Conservation (phyloP, 495 filamentous ascomycete species). For the Aspergillus conjunctus region DNA sequence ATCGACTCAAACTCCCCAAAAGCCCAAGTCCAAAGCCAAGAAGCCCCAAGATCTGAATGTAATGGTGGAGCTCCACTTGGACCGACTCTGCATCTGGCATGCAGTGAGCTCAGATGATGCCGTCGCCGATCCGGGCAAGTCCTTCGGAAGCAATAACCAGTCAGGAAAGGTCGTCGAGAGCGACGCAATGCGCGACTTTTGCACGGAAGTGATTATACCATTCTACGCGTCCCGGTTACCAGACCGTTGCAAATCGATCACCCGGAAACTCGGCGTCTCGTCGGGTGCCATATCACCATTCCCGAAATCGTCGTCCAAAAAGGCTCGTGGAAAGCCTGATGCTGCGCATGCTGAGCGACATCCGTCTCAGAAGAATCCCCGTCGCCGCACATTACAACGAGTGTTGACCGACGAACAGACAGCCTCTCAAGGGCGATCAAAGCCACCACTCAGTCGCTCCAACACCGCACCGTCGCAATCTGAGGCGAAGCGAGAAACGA, state of each 20-base stretch:
- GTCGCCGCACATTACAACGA: conserved; percentile 64
- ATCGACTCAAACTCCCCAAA: conserved; percentile 42
- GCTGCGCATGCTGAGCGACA: conserved; percentile 53
- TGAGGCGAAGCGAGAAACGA: conserved; percentile 40
- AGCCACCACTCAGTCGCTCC: conserved; percentile 65
- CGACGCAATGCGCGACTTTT: conserved; percentile 74
- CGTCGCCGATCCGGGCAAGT: conserved; percentile 34
- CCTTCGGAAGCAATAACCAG: conserved; percentile 33
- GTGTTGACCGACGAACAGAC: conserved; percentile 71
- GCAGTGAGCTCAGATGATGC: conserved; percentile 63
- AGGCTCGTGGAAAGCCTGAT: conserved; percentile 52
- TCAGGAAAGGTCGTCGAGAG: conserved; percentile 50
- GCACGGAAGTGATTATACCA: conserved; percentile 87
- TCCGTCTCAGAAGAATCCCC: conserved; percentile 48
- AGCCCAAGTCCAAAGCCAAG: conserved; percentile 41
- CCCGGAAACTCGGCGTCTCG: conserved; percentile 83
- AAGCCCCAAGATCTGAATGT: conserved; percentile 59
- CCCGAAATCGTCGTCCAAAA: conserved; percentile 32
- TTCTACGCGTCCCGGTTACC: conserved; percentile 89
- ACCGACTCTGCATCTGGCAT: conserved; percentile 96
- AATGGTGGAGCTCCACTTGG: conserved; percentile 81
- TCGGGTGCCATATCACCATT: conserved; percentile 58
- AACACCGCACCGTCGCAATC: conserved; percentile 57
- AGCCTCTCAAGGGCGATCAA: conserved; percentile 48
- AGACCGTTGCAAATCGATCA: conserved; percentile 74